Conservation (phyloP, 2,329 filamentous ascomycete genomes). For the Pseudogymnoascus sp. region DNA sequence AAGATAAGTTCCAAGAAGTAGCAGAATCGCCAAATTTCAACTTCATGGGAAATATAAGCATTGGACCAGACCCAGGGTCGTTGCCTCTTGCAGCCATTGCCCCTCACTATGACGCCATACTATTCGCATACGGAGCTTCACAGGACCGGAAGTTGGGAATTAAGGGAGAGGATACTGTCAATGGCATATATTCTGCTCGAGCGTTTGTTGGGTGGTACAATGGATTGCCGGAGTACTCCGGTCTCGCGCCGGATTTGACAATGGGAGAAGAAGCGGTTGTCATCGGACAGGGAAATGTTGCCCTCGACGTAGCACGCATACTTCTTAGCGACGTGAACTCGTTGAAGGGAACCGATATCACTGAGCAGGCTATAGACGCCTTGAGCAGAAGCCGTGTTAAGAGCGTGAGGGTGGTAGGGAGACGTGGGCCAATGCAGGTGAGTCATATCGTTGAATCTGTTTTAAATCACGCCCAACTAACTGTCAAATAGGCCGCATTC, state of each 20-base stretch:
- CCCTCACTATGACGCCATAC: conserved; percentile 81
- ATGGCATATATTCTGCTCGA: conserved; percentile 76
- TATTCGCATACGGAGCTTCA: conserved; percentile 89
- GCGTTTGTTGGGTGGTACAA: conserved; percentile 99
- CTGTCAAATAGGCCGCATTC: conserved; percentile 63
- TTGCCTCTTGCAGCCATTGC: conserved; percentile 62
- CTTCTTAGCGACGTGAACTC: conserved; percentile 67
- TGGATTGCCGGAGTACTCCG: conserved; percentile 73
- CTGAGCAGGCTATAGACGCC: conserved; percentile 69
- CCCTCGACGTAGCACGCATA: conserved; percentile 85
- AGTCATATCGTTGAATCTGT: conserved; percentile 20
- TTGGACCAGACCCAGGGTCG: conserved; percentile 50
- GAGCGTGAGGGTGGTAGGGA: conserved; percentile 77
- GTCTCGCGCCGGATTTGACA: conserved; percentile 64
- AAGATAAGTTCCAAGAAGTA: conserved; percentile 87
- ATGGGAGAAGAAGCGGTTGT: conserved; percentile 75
- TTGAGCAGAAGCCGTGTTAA: conserved; percentile 66
- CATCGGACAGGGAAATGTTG: conserved; percentile 93
- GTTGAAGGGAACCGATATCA: conserved; percentile 78
- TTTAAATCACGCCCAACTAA: neutral
- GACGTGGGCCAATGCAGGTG: conserved; percentile 82
- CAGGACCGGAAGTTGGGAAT: conserved; percentile 73
- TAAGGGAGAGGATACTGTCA: conserved; percentile 64
- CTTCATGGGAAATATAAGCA: conserved; percentile 81
- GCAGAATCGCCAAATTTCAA: conserved; percentile 75